These are phyloP conservation scores for Elasticomyces elasticus DNA, from an alignment of 495 filamentous ascomycete species.

Conservation along the genomic window DNA sequence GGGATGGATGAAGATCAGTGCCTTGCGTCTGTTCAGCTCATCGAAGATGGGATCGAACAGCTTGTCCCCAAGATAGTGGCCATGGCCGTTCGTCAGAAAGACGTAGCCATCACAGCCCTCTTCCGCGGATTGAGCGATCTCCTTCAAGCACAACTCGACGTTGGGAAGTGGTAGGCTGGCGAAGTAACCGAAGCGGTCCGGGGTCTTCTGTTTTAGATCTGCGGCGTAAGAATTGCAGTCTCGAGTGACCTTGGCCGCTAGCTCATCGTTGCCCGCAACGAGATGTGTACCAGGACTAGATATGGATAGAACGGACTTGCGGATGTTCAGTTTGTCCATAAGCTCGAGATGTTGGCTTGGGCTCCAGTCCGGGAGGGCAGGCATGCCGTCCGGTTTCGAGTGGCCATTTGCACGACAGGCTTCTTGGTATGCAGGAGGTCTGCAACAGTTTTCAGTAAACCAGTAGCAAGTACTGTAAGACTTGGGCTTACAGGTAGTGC, in stretches of 20 bases:
- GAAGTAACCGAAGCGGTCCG: slow-evolving; percentile 39
- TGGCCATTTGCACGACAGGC: slow-evolving; percentile 19
- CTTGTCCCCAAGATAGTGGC: slow-evolving; percentile 42
- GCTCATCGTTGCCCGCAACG: slow-evolving; percentile 28
- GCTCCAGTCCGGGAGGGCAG: slow-evolving; percentile 33
- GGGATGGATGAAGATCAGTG: slow-evolving; percentile 45
- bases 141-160: slow-evolving; percentile 33
- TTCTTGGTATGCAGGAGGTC: slow-evolving; percentile 15
- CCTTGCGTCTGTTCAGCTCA: slow-evolving; percentile 26
- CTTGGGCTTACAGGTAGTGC: slow-evolving; percentile 6
- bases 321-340: slow-evolving; percentile 39
- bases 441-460: not conserved
- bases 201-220: slow-evolving; percentile 30
- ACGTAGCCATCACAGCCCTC: slow-evolving; percentile 40
- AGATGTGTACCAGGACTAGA: slow-evolving; percentile 42
- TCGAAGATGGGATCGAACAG: slow-evolving; percentile 35
- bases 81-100: slow-evolving; percentile 39
- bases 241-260: slow-evolving; percentile 29
- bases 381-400: slow-evolving; percentile 22
- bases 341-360: slow-evolving; percentile 35
- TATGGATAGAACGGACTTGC: slow-evolving; percentile 43
- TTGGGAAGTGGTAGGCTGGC: slow-evolving; percentile 44
- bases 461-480: not conserved
- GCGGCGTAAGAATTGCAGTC: slow-evolving; percentile 36
- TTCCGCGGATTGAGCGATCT: slow-evolving; percentile 37